Evolutionary conservation across 1,284 basidiomycete species (phyloP).

Genomic region (Cryptococcus sp.): DNA sequence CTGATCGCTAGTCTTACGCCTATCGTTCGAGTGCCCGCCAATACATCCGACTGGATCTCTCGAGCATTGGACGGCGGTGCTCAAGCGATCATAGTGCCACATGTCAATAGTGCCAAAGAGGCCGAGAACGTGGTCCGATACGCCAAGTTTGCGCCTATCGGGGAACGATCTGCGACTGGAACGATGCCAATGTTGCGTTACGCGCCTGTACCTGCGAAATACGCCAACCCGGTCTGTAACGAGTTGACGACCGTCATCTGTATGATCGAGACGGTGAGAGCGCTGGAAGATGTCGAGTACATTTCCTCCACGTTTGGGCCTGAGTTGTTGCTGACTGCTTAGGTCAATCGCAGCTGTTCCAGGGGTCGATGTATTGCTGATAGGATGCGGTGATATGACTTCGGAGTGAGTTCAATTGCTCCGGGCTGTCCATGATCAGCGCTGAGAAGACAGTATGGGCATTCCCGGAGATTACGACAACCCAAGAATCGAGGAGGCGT

Average conservation of each 20-base stretch:
- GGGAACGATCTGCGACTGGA: conserved; percentile 15
- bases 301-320: background rate
- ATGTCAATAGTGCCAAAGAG: conserved; percentile 16
- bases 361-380: conserved; percentile 17
- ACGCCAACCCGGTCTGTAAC: conserved; percentile 16
- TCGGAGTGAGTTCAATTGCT: conserved; percentile 10
- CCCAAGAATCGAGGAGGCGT: conserved; percentile 11
- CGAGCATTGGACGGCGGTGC: conserved; percentile 21
- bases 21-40: conserved; percentile 19
- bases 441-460: conserved; percentile 14
- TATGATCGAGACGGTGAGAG: conserved; percentile 19
- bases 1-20: conserved; percentile 14
- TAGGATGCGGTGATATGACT: conserved; percentile 16
- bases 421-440: background rate
- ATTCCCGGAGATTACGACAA: conserved; percentile 18
- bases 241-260: conserved; percentile 17
- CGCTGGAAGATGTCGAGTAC: conserved; percentile 15
- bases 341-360: conserved; percentile 20
- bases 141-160: conserved; percentile 16
- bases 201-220: conserved; percentile 10
- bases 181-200: conserved; percentile 18
- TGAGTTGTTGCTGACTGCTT: background rate
- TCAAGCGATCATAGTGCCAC: conserved; percentile 21
- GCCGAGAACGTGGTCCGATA: conserved; percentile 16
- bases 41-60: conserved; percentile 21